Conservation (phyloP, 371 early-diverging fungal genomes). For the Mortierella sp. region DNA sequence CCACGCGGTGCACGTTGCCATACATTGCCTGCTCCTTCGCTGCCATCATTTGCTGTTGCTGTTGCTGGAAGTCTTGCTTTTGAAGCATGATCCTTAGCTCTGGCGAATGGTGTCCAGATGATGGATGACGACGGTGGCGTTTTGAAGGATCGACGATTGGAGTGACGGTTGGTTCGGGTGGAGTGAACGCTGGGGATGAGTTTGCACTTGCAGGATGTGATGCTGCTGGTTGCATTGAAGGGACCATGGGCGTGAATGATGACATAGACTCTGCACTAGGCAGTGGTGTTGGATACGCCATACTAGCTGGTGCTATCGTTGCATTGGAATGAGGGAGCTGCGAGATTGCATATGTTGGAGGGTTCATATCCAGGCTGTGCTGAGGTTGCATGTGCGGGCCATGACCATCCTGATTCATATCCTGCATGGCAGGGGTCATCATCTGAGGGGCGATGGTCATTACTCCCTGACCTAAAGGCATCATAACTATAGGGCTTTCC, state of each 20-base stretch:
- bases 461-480: conserved; percentile 31
- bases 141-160: conserved; percentile 20
- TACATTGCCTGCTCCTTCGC: conserved; percentile 32
- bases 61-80: conserved; percentile 41
- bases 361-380: conserved; percentile 20
- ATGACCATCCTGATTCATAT: conserved; percentile 32
- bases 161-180: conserved; percentile 17
- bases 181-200: conserved; percentile 30
- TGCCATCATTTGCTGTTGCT: conserved; percentile 47
- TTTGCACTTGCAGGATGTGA: conserved; percentile 34
- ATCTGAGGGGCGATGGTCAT: conserved; percentile 29
- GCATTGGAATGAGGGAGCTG: conserved; percentile 18
- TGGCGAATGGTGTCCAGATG: conserved; percentile 52
- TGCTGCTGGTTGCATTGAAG: conserved; percentile 49
- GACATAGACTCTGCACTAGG: conserved; percentile 37
- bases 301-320: conserved; percentile 4
- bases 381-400: conserved; percentile 18
- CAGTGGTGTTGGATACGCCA: conserved; percentile 37
- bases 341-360: conserved; percentile 11
- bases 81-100: conserved; percentile 46
- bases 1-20: conserved; percentile 23
- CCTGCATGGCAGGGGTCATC: conserved; percentile 17
- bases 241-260: conserved; percentile 44
- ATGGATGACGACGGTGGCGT: conserved; percentile 53
- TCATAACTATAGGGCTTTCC: conserved; percentile 30